Percentiles rank a stretch among this genome's conserved stretches.
Evolutionary conservation across 2,329 filamentous ascomycete species (phyloP).

Genomic region (Teratosphaeria gauchensis): DNA sequence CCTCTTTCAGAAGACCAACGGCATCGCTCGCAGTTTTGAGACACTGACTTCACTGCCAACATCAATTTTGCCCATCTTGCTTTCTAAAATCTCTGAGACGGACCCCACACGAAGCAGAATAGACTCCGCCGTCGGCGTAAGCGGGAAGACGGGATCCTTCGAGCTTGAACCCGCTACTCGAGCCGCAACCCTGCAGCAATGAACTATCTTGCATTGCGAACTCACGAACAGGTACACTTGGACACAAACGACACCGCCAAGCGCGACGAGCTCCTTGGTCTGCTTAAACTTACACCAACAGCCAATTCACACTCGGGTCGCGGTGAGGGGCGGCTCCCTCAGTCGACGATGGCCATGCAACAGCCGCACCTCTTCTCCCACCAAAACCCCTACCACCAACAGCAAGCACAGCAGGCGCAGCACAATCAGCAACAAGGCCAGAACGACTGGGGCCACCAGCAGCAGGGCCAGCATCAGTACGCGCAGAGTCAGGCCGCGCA

Average conservation of each 20-base stretch:
- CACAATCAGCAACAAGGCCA: conserved; percentile 28
- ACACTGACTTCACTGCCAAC: not conserved
- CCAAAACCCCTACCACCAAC: conserved; percentile 53
- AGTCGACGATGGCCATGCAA: conserved; percentile 5
- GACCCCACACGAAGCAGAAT: not conserved
- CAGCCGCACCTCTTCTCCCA: conserved; percentile 47
- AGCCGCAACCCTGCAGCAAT: not conserved
- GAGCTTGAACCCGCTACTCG: not conserved
- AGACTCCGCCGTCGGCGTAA: not conserved
- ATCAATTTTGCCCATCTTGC: not conserved
- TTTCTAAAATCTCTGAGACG: not conserved
- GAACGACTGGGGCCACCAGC: conserved; percentile 7
- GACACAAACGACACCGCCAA: not conserved
- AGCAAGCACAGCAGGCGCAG: conserved; percentile 43
- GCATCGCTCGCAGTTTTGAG: not conserved
- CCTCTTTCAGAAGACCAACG: not conserved
- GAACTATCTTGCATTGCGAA: not conserved
- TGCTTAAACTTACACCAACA: not conserved
- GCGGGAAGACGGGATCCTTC: not conserved
- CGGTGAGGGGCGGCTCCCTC: not conserved
- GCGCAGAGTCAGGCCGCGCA: conserved; percentile 35
- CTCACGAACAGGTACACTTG: not conserved
- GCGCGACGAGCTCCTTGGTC: not conserved
- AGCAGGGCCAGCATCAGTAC: conserved; percentile 25
- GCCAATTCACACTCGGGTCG: not conserved